phyloP scores from a whole-genome alignment of 768 basidiomycete species.

The Crassisporium funariophilum region DNA sequence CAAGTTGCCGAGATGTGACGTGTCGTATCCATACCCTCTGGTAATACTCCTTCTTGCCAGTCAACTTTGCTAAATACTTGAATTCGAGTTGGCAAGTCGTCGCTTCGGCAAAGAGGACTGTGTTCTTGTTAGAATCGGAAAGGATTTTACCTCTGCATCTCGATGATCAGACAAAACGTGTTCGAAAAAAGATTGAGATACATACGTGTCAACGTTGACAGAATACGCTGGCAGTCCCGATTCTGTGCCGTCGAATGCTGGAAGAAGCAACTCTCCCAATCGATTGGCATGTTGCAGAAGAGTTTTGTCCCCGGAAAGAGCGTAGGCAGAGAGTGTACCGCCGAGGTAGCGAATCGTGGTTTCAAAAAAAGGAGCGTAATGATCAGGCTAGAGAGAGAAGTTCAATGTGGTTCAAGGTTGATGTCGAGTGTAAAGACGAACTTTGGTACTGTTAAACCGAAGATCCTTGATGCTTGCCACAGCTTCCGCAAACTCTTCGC shows the following conservation, averaged over 20 bases:
- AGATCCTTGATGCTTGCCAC: conserved; percentile 49
- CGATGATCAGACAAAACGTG: not conserved
- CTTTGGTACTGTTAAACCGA: conserved; percentile 41
- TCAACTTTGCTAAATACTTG: conserved; percentile 72
- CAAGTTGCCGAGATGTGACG: not conserved
- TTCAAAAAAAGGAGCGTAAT: conserved; percentile 62
- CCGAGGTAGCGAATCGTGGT: conserved; percentile 79
- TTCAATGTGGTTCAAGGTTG: not conserved
- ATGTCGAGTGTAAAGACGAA: conserved; percentile 5
- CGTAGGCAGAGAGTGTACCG: conserved; percentile 74
- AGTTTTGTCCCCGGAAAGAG: conserved; percentile 64
- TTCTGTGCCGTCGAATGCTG: conserved; percentile 59
- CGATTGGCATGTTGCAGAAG: conserved; percentile 68
- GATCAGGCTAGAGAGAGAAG: conserved; percentile 18
- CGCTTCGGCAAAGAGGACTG: conserved; percentile 38
- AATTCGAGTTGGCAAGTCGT: conserved; percentile 71
- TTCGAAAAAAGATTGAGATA: not conserved
- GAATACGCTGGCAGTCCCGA: conserved; percentile 66
- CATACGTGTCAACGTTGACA: conserved; percentile 57
- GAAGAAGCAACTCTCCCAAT: conserved; percentile 61
- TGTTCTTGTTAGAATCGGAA: conserved; percentile 13
- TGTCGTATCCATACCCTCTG: conserved; percentile 24
- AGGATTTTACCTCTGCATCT: conserved; percentile 29
- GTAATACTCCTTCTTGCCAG: conserved; percentile 58
- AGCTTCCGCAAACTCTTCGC: conserved; percentile 64